phyloP scores from a whole-genome alignment of 2,329 filamentous ascomycete species.

The Nemania sp. region DNA sequence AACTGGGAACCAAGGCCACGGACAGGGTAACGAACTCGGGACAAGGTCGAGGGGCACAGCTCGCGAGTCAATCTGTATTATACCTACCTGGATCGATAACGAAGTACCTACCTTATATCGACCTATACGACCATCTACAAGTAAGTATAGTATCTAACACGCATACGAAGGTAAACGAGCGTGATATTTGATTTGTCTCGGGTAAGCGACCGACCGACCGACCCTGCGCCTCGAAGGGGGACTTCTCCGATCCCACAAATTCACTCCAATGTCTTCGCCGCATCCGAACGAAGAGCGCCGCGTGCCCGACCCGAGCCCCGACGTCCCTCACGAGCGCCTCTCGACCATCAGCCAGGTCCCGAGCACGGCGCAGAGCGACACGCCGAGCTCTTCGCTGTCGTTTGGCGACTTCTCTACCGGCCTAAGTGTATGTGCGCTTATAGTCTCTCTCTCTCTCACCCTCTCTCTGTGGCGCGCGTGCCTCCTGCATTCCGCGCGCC shows the following conservation, averaged over 20 bases:
- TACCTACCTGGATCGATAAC: too few relatives aligned
- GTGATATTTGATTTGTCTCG: too few relatives aligned
- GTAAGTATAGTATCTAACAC: too few relatives aligned
- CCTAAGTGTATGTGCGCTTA: constrained; percentile 17
- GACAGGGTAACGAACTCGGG: too few relatives aligned
- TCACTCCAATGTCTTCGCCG: constrained; percentile 4
- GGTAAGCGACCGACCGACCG: constrained; percentile 7
- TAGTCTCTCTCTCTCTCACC: too few relatives aligned
- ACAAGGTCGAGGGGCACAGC: not conserved
- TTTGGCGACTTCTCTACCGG: constrained; percentile 22
- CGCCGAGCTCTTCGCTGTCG: constrained; percentile 21
- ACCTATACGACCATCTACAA: too few relatives aligned
- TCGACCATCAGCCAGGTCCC: constrained; percentile 12
- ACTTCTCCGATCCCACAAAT: too few relatives aligned
- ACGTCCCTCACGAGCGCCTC: constrained; percentile 10
- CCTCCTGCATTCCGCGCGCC: not conserved
- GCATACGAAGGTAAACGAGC: too few relatives aligned
- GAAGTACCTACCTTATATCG: too few relatives aligned
- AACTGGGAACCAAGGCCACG: not conserved
- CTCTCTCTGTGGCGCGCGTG: not conserved
- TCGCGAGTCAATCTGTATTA: not conserved
- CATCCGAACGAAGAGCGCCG: constrained; percentile 9
- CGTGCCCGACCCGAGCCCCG: constrained; percentile 2
- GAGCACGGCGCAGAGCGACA: constrained; percentile 19
- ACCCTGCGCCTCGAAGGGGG: not conserved